phyloP scores from a whole-genome alignment of 768 basidiomycete genomes.

The Boletus sp. region DNA sequence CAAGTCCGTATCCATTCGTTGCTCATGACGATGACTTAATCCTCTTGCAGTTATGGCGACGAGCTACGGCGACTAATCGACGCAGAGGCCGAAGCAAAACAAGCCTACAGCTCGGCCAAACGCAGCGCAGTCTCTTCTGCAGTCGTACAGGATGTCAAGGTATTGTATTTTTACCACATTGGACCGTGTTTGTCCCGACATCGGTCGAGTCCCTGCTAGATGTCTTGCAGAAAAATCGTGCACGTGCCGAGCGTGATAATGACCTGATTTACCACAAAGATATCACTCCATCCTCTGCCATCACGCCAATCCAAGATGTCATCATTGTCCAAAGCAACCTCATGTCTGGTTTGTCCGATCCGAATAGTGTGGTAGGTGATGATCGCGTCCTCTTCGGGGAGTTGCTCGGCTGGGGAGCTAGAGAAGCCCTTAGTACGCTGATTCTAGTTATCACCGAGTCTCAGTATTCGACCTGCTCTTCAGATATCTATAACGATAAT shows the following conservation, averaged over 20 bases:
- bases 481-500: slow-evolving; percentile 85
- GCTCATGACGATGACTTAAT: slow-evolving; percentile 4
- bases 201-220: slow-evolving; percentile 66
- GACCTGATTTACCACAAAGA: slow-evolving; percentile 93
- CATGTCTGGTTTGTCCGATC: slow-evolving; percentile 57
- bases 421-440: slow-evolving; percentile 77
- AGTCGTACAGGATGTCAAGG: slow-evolving; percentile 79
- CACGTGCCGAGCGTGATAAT: slow-evolving; percentile 84
- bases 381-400: slow-evolving; percentile 66
- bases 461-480: not conserved
- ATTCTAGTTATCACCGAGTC: not conserved
- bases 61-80: slow-evolving; percentile 77
- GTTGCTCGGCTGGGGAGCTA: slow-evolving; percentile 82
- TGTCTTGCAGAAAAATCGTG: slow-evolving; percentile 60
- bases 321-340: slow-evolving; percentile 60
- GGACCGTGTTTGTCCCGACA: not conserved
- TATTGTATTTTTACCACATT: slow-evolving; percentile 23
- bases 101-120: slow-evolving; percentile 64
- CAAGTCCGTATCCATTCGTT: slow-evolving; percentile 41
- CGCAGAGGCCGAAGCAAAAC: slow-evolving; percentile 65
- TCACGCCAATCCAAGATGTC: slow-evolving; percentile 61
- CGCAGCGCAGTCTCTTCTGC: slow-evolving; percentile 56
- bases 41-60: slow-evolving; percentile 67
- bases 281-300: slow-evolving; percentile 67
- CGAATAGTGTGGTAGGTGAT: slow-evolving; percentile 49